These are phyloP conservation scores for Tagetes patula DNA, from an alignment of 129 eudicot species.

Conservation along the genomic window DNA sequence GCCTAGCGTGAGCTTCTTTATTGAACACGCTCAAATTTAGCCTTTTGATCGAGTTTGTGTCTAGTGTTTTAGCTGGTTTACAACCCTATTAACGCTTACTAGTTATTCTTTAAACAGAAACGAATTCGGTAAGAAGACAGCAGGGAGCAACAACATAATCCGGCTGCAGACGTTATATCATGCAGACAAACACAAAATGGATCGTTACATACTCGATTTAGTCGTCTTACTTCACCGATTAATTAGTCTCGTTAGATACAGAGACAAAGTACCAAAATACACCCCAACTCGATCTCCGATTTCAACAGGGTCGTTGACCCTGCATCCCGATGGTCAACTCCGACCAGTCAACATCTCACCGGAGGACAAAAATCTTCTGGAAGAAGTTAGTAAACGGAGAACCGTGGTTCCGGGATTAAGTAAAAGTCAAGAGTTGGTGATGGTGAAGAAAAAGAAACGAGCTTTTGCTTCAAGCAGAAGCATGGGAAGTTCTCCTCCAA, in stretches of 20 bases:
- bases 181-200: slow-evolving; percentile 74
- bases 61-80: background rate
- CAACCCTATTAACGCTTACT: background rate
- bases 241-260: slow-evolving; percentile 56
- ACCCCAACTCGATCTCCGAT: slow-evolving; percentile 49
- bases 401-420: slow-evolving; percentile 62
- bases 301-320: slow-evolving; percentile 31
- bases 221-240: slow-evolving; percentile 77
- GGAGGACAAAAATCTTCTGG: slow-evolving; percentile 65
- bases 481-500: slow-evolving; percentile 71
- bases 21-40: background rate
- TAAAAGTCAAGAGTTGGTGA: slow-evolving; percentile 78
- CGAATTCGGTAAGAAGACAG: slow-evolving; percentile 69
- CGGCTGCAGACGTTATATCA: slow-evolving; percentile 89
- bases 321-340: slow-evolving; percentile 18
- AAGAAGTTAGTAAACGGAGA: slow-evolving; percentile 55
- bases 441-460: slow-evolving; percentile 44
- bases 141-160: slow-evolving; percentile 45
- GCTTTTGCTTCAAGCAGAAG: slow-evolving; percentile 67
- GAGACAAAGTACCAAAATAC: slow-evolving; percentile 55
- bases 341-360: slow-evolving; percentile 36
- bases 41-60: background rate
- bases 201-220: slow-evolving; percentile 67
- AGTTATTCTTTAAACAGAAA: slow-evolving; percentile 43
- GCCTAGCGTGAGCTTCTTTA: background rate